Evolutionary conservation across 768 basidiomycete species (phyloP), one percentile per base, ranked within the genome.

Genomic region (Tephrocybe sp.): DNA sequence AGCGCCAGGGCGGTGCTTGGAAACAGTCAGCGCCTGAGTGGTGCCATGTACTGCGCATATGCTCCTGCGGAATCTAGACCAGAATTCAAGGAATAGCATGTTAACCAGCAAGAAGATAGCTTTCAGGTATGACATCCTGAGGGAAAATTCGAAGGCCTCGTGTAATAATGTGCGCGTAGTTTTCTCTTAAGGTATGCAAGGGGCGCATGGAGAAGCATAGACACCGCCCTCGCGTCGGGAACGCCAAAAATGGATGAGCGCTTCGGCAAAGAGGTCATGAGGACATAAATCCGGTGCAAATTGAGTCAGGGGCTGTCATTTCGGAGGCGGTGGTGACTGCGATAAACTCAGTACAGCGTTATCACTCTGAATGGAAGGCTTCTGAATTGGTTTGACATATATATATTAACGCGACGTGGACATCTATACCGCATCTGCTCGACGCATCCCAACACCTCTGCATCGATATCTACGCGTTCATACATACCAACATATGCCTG

Each of bases 401-500:
- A 44, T 57, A 57, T 56, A 53, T 30, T 32, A 9, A 13, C 38
- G 9, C 23, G n/a, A 38, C 16, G 46, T 45, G 35, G 16, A 49
- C 23, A 45, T 48, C 26, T 20, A 13, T 19, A 46, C 36, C 41
- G 49, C 26, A 35, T 23, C 40, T 45, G 12, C 10, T 19, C 38
- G 12, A 42, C 45, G 48, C 53, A 26, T 26, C 26, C 26, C 26
- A 7, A 26, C 26, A 42, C 35, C 34, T 16, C 35, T 13, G 16
- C 19, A 35, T n/a, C n/a, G n/a, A 30, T 48, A 45, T 17, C 31
- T 35, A 41, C 44, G 43, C 38, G 38, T 51, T 45, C 23, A 19
- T 41, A 17, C 23, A 13, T 23, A 26, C 48, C 22, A 56, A 54
- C 38, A 67, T n/a, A n/a, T 66, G 67, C 64, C 67, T 5, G 66